Percentiles rank a stretch among this genome's conserved stretches.
These are phyloP conservation scores for Amniculicola lignicola DNA, from an alignment of 495 filamentous ascomycete species.

Conservation along the genomic window DNA sequence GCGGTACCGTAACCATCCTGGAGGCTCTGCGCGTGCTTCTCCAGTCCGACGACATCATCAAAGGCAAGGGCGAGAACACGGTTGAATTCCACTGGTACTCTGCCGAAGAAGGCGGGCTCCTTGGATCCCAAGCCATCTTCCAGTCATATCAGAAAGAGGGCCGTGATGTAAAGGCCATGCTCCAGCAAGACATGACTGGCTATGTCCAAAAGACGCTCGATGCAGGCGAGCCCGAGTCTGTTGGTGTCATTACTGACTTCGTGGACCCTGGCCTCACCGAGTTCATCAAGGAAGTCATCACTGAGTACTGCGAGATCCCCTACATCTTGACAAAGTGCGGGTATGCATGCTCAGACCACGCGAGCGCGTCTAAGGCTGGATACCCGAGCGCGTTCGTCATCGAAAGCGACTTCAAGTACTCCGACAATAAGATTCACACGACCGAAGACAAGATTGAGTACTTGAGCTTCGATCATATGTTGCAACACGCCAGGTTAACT, in stretches of 20 bases:
- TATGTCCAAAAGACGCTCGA: constrained; percentile 79
- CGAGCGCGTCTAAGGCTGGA: constrained; percentile 90
- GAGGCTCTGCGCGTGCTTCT: constrained; percentile 65
- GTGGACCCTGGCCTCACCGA: constrained; percentile 77
- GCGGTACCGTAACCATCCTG: constrained; percentile 74
- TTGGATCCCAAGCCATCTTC: constrained; percentile 77
- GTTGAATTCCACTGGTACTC: constrained; percentile 95
- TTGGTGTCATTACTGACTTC: constrained; percentile 91
- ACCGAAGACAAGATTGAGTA: constrained; percentile 85
- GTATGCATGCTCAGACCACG: constrained; percentile 96
- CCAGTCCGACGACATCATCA: constrained; percentile 50
- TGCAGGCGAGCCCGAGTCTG: constrained; percentile 76
- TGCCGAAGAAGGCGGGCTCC: constrained; percentile 85
- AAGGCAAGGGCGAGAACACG: constrained; percentile 67
- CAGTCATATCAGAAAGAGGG: constrained; percentile 70
- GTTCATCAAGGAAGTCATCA: constrained; percentile 89
- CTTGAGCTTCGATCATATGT: constrained; percentile 94
- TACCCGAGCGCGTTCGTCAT: constrained; percentile 96
- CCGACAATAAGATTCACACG: constrained; percentile 84
- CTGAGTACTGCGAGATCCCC: constrained; percentile 85
- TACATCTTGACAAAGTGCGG: constrained; percentile 84
- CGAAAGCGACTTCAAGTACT: constrained; percentile 81
- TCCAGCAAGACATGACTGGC: constrained; percentile 99
- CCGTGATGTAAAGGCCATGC: constrained; percentile 88
- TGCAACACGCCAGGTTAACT: constrained; percentile 92